phyloP scores from a whole-genome alignment of 2,329 filamentous ascomycete genomes.

The Colletotrichum limetticola region DNA sequence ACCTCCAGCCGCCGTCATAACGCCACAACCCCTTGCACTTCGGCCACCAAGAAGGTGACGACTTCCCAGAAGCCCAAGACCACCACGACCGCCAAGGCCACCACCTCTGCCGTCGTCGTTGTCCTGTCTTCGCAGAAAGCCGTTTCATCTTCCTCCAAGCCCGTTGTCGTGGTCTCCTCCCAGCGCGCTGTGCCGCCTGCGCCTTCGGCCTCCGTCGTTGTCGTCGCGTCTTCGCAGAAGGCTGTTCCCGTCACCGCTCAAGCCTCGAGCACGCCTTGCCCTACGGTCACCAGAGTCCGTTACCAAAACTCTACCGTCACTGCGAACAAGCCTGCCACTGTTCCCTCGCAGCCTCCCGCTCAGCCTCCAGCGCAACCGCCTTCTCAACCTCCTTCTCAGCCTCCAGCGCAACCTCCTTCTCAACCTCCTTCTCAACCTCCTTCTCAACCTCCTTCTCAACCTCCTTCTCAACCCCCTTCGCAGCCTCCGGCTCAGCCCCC shows the following conservation, averaged over 20 bases:
- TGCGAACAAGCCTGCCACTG: not conserved
- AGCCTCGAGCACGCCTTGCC: not conserved
- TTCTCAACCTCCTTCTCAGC: not conserved
- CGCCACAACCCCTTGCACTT: not conserved
- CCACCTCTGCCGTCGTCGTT: not conserved
- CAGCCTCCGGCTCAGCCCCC: not conserved
- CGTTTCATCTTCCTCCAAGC: not conserved
- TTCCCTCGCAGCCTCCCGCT: conserved; percentile 2
- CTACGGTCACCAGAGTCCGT: conserved; percentile 4
- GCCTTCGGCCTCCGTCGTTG: not conserved
- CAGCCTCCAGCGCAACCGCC: not conserved
- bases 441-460: not conserved
- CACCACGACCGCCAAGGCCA: conserved; percentile 5
- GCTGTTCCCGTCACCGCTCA: not conserved
- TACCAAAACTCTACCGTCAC: conserved; percentile 2
- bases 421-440: not conserved
- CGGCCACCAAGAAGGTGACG: not conserved
- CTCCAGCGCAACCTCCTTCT: not conserved
- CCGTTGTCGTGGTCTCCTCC: not conserved
- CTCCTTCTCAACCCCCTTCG: not conserved
- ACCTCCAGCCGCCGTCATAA: conserved; percentile 10
- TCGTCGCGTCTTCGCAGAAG: not conserved
- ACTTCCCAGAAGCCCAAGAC: conserved; percentile 9
- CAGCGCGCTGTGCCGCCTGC: not conserved
- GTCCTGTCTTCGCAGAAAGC: not conserved